Evolutionary conservation across 495 filamentous ascomycete genomes (phyloP).

Genomic region (Lineolata rhizophorae): DNA sequence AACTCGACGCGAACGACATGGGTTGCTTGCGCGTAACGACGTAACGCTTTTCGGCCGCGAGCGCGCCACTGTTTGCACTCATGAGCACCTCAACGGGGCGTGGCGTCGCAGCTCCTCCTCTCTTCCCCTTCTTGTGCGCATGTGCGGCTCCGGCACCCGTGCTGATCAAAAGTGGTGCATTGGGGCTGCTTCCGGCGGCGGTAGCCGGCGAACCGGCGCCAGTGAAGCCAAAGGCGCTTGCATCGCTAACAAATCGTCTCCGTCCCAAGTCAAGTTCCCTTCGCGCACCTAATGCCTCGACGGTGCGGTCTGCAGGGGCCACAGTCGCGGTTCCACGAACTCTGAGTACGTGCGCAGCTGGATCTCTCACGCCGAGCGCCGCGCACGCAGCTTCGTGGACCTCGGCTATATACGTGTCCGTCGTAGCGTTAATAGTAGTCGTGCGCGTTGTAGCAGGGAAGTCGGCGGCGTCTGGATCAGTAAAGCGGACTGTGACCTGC

Average conservation of each 20-base stretch:
- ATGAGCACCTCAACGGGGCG: too few relatives aligned
- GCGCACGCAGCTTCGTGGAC: constrained; percentile 80
- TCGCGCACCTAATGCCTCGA: constrained; percentile 67
- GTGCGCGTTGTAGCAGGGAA: too few relatives aligned
- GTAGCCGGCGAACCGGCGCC: constrained; percentile 58
- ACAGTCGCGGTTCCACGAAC: constrained; percentile 68
- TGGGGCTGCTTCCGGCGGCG: constrained; percentile 65
- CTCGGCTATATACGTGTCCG: constrained; percentile 87
- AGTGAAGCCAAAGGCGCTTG: constrained; percentile 30
- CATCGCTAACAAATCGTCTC: constrained; percentile 64
- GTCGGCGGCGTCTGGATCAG: constrained; percentile 39
- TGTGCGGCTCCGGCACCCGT: too few relatives aligned
- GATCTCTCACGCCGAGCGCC: constrained; percentile 74
- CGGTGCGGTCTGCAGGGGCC: constrained; percentile 65
- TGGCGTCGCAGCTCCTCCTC: constrained; percentile 5
- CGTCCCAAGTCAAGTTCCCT: constrained; percentile 71
- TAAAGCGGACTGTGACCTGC: constrained; percentile 65
- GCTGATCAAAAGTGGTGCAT: constrained; percentile 45
- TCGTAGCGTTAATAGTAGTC: constrained; percentile 47
- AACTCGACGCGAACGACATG: constrained; percentile 76
- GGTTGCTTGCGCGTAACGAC: constrained; percentile 82
- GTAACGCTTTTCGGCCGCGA: constrained; percentile 64
- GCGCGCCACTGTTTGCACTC: not conserved
- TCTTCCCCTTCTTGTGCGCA: constrained; percentile 45
- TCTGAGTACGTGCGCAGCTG: constrained; percentile 72